Conservation (phyloP, 371 early-diverging fungal genomes). For the Capillidium heterosporum region DNA sequence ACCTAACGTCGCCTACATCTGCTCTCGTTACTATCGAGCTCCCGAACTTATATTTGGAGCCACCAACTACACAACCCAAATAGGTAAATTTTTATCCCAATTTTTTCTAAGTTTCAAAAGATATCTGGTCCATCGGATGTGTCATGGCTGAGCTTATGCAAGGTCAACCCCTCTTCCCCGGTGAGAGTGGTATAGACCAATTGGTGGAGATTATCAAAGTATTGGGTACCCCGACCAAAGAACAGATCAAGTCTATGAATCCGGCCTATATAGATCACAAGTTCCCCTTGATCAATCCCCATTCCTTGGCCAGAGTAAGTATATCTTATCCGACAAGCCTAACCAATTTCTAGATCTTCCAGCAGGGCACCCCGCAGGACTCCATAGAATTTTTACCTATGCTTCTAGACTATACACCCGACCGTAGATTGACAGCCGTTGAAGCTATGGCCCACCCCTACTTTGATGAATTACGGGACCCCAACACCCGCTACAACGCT, state of each 20-base stretch:
- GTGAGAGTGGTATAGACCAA: constrained; percentile 98
- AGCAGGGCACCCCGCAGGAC: constrained; percentile 62
- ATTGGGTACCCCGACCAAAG: constrained; percentile 94
- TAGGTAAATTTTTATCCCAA: constrained; percentile 27
- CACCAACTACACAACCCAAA: constrained; percentile 78
- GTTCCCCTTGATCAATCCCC: constrained; percentile 93
- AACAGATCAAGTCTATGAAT: constrained; percentile 91
- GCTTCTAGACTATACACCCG: constrained; percentile 90
- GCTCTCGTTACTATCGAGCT: constrained; percentile 96
- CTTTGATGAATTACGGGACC: constrained; percentile 88
- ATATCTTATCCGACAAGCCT: neutral
- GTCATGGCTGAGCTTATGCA: constrained; percentile 98
- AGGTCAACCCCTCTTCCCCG: constrained; percentile 93
- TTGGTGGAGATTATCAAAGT: constrained; percentile 98
- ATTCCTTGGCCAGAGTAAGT: constrained; percentile 65
- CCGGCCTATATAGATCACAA: constrained; percentile 93
- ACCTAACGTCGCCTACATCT: constrained; percentile 95
- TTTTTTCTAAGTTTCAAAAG: constrained; percentile 14
- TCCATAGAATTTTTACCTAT: constrained; percentile 75
- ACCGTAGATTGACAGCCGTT: constrained; percentile 72
- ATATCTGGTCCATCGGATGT: constrained; percentile 98
- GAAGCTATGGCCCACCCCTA: constrained; percentile 90
- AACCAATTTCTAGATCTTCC: constrained; percentile 40
- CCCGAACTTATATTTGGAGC: constrained; percentile 98
- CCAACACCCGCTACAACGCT: constrained; percentile 55